Percentiles rank a stretch among this genome's conserved stretches.
Conservation (phyloP, 768 basidiomycete genomes). For the Neoboletus brunneissimus region DNA sequence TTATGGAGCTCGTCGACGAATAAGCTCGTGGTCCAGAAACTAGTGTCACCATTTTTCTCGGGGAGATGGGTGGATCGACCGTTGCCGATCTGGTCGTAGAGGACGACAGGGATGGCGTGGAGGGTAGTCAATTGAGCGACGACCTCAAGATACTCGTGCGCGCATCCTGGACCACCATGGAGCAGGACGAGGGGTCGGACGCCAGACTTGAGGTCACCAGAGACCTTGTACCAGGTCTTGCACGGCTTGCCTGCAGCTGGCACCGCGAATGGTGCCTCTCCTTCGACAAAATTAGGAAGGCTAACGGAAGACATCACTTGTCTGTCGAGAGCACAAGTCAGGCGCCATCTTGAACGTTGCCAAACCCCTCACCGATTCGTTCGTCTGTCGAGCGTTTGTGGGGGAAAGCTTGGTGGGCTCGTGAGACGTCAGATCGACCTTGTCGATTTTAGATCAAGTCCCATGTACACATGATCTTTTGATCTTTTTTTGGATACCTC, state of each 20-base stretch:
- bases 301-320: slow-evolving; percentile 27
- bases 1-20: slow-evolving; percentile 52
- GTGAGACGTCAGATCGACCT: not conserved
- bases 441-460: not conserved
- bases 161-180: slow-evolving; percentile 53
- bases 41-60: slow-evolving; percentile 40
- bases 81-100: slow-evolving; percentile 57
- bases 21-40: slow-evolving; percentile 50
- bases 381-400: not conserved
- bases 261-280: slow-evolving; percentile 26
- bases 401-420: not conserved
- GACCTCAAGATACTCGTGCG: slow-evolving; percentile 41
- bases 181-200: slow-evolving; percentile 46
- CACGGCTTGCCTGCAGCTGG: slow-evolving; percentile 31
- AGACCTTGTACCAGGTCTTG: slow-evolving; percentile 52
- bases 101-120: slow-evolving; percentile 43
- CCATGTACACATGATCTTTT: not conserved
- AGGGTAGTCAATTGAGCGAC: slow-evolving; percentile 38
- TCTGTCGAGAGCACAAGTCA: slow-evolving; percentile 1
- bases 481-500: not conserved
- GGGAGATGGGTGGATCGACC: slow-evolving; percentile 54
- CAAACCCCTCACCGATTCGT: not conserved
- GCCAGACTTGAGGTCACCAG: slow-evolving; percentile 40
- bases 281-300: slow-evolving; percentile 29
- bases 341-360: not conserved